A percentile compares a stretch with the other conserved stretches of the same genome.
Evolutionary conservation across 176 grass and related monocot genomes (phyloP).

Genomic region (Chloris gayana): DNA sequence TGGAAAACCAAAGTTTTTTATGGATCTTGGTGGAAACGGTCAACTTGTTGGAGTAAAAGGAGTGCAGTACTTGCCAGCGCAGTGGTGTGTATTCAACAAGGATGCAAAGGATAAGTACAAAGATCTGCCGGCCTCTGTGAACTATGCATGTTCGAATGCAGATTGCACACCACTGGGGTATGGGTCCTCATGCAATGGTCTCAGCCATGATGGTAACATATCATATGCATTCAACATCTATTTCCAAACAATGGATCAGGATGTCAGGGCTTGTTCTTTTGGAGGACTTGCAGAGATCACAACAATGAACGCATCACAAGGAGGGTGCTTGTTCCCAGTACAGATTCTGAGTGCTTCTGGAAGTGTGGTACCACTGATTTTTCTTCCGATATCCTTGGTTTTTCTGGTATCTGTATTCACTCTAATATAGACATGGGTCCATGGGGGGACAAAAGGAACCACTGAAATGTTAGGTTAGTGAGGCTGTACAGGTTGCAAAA

Average conservation of each 20-base stretch:
- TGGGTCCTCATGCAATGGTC: slow-evolving; percentile 60
- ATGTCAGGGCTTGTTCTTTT: slow-evolving; percentile 63
- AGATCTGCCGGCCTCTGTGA: slow-evolving; percentile 50
- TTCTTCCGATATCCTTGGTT: slow-evolving; percentile 45
- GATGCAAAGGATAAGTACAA: slow-evolving; percentile 57
- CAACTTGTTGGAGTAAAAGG: slow-evolving; percentile 53
- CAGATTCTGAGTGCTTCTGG: slow-evolving; percentile 55
- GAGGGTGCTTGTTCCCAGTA: slow-evolving; percentile 58
- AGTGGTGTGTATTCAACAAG: slow-evolving; percentile 79
- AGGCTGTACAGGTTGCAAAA: slow-evolving; percentile 36
- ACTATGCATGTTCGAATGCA: slow-evolving; percentile 68
- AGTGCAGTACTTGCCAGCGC: slow-evolving; percentile 65
- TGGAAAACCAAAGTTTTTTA: slow-evolving; percentile 74
- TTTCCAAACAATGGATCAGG: slow-evolving; percentile 69
- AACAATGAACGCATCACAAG: slow-evolving; percentile 42
- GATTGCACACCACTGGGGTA: slow-evolving; percentile 80
- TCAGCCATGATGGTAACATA: slow-evolving; percentile 61
- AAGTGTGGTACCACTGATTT: slow-evolving; percentile 24
- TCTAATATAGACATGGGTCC: slow-evolving; percentile 27
- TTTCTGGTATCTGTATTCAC: slow-evolving; percentile 37
- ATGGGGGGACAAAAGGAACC: slow-evolving; percentile 10
- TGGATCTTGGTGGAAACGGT: slow-evolving; percentile 72
- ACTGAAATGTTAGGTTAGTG: slow-evolving; percentile 39
- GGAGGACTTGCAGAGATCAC: slow-evolving; percentile 58
- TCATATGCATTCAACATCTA: slow-evolving; percentile 74